These are phyloP conservation scores for Isatis tinctoria DNA, from an alignment of 345 rosid species.

Conservation along the genomic window DNA sequence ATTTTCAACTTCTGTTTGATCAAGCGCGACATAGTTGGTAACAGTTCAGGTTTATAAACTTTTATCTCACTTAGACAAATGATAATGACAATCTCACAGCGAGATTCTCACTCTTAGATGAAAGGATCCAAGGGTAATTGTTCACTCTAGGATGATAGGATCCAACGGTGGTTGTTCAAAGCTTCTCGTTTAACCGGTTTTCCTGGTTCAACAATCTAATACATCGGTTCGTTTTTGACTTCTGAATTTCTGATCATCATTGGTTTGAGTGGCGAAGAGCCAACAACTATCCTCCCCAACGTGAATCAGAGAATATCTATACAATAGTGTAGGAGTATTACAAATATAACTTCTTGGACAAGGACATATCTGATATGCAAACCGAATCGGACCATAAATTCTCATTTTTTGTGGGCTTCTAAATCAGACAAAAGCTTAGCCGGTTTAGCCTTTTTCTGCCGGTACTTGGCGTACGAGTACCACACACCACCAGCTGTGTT, in stretches of 20 bases:
- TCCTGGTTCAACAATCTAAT: background rate
- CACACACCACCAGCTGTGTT: conserved; percentile 95
- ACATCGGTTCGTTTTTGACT: background rate
- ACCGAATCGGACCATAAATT: background rate
- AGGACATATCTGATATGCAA: background rate
- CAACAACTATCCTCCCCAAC: background rate
- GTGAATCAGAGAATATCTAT: background rate
- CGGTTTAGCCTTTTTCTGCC: conserved; percentile 63
- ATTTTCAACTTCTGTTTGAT: too few relatives aligned
- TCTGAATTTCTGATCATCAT: background rate
- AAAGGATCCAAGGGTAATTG: too few relatives aligned
- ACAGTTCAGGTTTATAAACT: background rate
- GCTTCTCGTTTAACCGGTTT: background rate
- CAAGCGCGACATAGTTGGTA: background rate
- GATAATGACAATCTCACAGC: background rate
- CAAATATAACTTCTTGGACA: background rate
- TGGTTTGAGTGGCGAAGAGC: background rate
- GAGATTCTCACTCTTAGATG: background rate
- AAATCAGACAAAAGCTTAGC: conserved; percentile 47
- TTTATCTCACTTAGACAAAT: background rate
- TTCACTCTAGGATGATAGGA: too few relatives aligned
- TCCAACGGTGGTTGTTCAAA: background rate
- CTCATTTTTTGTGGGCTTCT: conserved; percentile 64
- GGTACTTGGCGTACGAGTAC: conserved; percentile 86
- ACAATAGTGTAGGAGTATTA: background rate